A percentile compares a stretch with the other conserved stretches of the same genome.
Evolutionary conservation across 2,329 filamentous ascomycete species (phyloP).

Genomic region (Mycosphaerelloides madeirae): DNA sequence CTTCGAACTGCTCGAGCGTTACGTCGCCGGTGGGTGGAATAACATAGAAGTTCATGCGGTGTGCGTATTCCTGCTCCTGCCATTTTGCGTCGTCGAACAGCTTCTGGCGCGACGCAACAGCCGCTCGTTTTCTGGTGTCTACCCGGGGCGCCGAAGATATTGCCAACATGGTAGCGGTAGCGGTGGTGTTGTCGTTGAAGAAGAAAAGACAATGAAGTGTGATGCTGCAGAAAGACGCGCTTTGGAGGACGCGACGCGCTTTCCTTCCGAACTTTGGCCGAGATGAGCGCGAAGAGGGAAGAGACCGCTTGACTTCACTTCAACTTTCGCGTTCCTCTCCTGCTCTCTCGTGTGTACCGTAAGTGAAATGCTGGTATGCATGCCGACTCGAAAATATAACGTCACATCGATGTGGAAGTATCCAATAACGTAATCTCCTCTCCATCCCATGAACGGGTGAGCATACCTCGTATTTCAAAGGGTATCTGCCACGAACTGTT

Average conservation of each 20-base stretch:
- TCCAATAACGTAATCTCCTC: no score
- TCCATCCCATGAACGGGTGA: no score
- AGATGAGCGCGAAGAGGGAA: no score
- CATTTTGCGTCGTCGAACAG: conserved; percentile 77
- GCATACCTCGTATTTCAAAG: no score
- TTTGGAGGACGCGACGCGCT: conserved; percentile 3
- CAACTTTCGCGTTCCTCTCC: no score
- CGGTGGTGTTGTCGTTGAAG: conserved; percentile 3
- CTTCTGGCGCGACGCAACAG: conserved; percentile 74
- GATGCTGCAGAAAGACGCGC: neutral
- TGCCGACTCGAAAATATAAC: no score
- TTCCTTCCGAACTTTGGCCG: neutral
- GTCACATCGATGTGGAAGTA: no score
- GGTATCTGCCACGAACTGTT: no score
- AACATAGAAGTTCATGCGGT: conserved; percentile 88
- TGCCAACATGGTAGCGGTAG: conserved; percentile 24
- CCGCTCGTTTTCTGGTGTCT: conserved; percentile 69
- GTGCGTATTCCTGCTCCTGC: conserved; percentile 72
- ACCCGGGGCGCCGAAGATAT: conserved; percentile 35
- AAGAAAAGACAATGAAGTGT: neutral
- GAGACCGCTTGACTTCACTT: no score
- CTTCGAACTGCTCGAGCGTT: conserved; percentile 93
- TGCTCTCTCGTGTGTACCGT: no score
- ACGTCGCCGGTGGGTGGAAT: conserved; percentile 88
- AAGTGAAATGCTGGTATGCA: no score